phyloP scores from a whole-genome alignment of 2,329 filamentous ascomycete genomes.

The Magnaporthiopsis rhizophila region DNA sequence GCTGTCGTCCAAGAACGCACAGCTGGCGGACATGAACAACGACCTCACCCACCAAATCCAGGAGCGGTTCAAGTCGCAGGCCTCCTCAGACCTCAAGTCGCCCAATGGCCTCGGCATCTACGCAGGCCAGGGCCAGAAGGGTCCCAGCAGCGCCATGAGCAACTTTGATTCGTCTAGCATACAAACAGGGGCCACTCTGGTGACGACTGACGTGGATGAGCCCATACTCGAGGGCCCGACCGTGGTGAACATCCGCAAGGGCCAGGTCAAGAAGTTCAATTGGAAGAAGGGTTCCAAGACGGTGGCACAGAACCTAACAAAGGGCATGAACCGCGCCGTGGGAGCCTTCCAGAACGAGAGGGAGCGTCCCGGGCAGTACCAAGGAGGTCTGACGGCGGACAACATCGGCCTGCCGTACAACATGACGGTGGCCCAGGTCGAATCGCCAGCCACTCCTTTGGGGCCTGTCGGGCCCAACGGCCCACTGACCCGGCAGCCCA shows the following conservation, averaged over 20 bases:
- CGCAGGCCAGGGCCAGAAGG: slow-evolving; percentile 35
- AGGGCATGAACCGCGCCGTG: slow-evolving; percentile 89
- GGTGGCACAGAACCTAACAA: slow-evolving; percentile 87
- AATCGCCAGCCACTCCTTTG: slow-evolving; percentile 29
- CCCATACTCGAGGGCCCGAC: slow-evolving; percentile 70
- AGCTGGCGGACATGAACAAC: slow-evolving; percentile 91
- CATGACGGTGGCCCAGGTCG: slow-evolving; percentile 51
- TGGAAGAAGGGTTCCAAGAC: slow-evolving; percentile 97
- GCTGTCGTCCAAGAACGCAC: slow-evolving; percentile 86
- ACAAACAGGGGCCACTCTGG: slow-evolving; percentile 49
- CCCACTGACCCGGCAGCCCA: slow-evolving; percentile 18
- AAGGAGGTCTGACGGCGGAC: slow-evolving; percentile 47
- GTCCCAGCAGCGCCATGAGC: slow-evolving; percentile 39
- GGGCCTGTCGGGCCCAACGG: slow-evolving; percentile 13
- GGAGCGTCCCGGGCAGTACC: slow-evolving; percentile 39
- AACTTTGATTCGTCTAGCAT: slow-evolving; percentile 46
- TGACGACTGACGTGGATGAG: slow-evolving; percentile 59
- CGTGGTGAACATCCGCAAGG: slow-evolving; percentile 90
- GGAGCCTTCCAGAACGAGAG: slow-evolving; percentile 58
- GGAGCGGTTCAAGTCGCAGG: slow-evolving; percentile 79
- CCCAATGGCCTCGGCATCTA: slow-evolving; percentile 52
- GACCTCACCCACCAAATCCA: slow-evolving; percentile 92
- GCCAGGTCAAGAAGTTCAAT: slow-evolving; percentile 92
- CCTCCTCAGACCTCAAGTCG: slow-evolving; percentile 36
- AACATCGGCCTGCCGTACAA: slow-evolving; percentile 64